Evolutionary conservation across 495 filamentous ascomycete genomes (phyloP).

Genomic region (Neurospora sp.): DNA sequence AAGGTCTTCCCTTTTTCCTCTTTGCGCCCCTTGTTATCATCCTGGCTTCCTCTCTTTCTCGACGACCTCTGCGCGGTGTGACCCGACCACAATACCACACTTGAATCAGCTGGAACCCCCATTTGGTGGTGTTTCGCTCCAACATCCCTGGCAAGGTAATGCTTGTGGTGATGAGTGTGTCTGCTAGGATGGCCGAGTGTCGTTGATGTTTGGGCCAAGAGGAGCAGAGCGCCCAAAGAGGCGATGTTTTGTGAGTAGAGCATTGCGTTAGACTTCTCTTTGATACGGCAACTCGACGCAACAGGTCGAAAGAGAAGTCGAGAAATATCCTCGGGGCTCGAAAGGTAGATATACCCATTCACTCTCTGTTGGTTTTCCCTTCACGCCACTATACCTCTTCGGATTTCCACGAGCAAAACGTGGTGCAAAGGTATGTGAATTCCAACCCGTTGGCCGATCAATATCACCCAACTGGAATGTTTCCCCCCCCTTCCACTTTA

Average conservation of each 20-base stretch:
- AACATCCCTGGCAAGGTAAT: neutral
- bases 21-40: neutral
- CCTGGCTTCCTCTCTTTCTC: neutral
- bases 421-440: neutral
- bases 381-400: neutral
- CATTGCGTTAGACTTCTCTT: neutral
- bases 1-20: constrained; percentile 18
- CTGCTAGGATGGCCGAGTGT: neutral
- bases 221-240: neutral
- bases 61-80: neutral
- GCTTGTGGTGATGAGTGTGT: neutral
- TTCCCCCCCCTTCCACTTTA: neutral
- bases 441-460: neutral
- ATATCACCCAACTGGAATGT: neutral
- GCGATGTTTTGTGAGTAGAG: neutral
- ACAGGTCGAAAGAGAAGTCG: neutral
- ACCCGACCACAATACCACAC: neutral
- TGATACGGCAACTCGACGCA: neutral
- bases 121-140: neutral
- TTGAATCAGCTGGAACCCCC: neutral
- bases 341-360: neutral
- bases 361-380: neutral
- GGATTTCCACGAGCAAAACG: neutral
- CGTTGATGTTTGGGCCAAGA: neutral
- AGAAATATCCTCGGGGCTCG: neutral